These are phyloP conservation scores for Cercospora sp. DNA, from an alignment of 2,329 filamentous ascomycete genomes.

Conservation along the genomic window DNA sequence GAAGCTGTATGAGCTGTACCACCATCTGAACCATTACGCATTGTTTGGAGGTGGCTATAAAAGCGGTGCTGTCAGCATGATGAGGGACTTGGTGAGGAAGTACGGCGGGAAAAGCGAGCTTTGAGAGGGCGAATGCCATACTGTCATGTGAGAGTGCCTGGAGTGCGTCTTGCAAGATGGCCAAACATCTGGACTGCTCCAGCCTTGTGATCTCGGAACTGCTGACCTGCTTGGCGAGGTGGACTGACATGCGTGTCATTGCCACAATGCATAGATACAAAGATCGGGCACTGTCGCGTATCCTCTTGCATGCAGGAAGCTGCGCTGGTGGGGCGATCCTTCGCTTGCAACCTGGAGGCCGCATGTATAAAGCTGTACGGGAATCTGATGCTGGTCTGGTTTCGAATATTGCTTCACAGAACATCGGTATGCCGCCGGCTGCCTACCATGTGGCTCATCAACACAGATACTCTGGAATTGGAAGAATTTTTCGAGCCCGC, in stretches of 20 bases:
- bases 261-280: not conserved
- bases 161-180: not conserved
- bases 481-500: constrained; percentile 5
- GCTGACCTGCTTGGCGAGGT: not conserved
- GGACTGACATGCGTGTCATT: not conserved
- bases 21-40: constrained; percentile 85
- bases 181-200: not conserved
- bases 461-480: constrained; percentile 5
- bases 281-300: not conserved
- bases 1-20: constrained; percentile 78
- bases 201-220: not conserved
- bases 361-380: not conserved
- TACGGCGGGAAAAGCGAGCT: constrained; percentile 53
- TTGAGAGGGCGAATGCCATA: not conserved
- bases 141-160: not conserved
- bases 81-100: constrained; percentile 70
- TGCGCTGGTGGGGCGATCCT: not conserved
- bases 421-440: not conserved
- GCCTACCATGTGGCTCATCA: constrained; percentile 13
- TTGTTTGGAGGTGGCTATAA: constrained; percentile 76
- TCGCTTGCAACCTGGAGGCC: not conserved
- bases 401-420: not conserved
- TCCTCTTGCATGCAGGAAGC: not conserved
- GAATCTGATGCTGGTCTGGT: not conserved
- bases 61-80: constrained; percentile 73